Base-by-base conservation (phyloP, 2,329 filamentous ascomycete species). In the Colletotrichum tropicicola region DNA sequence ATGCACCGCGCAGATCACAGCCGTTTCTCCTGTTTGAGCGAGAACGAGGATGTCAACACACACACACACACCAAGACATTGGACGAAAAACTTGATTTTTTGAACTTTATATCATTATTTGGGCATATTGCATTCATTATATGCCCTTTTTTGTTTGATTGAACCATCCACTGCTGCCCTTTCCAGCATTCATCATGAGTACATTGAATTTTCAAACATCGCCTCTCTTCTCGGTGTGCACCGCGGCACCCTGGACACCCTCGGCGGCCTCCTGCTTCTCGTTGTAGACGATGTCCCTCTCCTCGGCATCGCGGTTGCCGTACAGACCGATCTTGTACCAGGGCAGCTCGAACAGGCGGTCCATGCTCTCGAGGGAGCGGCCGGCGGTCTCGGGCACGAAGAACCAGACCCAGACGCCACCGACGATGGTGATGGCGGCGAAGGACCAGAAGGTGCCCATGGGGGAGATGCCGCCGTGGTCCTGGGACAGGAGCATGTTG, bases 391-490 rank as follows among this genome's bases (percentile, higher is more conserved):
- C 91, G 0, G 91, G 92, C 1, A 94, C 84, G 66, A 85, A 90
- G 76, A 92, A 85, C 82, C 84, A 92, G 4, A 91, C 91, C 89
- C 90, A 94, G 3, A 84, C 30, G 4, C 90, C 87, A 27, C 91
- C 91, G 5, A 93, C 45, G 1, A 91, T 68, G 0, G 91, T 94
- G 9, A 94, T 83, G 3, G 83, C 87, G 0, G 86, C 83, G 75
- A 94, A 94, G 79, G 90, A 92, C 85, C 91, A 90, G 80, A 94
- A 94, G 0, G 92, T 94, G 0, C 92, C 92, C 64, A 84, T 87
- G 37, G 83, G 82, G 12, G 75, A 81, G 65, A 88, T 83, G 2
- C 85, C 85, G 3, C 84, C 84, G 1, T 79, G 32, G 0, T 65
- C 17, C 0, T 66, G 59, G 8, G 78, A 68, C 1, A 94, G 81